phyloP scores from a whole-genome alignment of 495 filamentous ascomycete genomes.

The Tuber aestivum region DNA sequence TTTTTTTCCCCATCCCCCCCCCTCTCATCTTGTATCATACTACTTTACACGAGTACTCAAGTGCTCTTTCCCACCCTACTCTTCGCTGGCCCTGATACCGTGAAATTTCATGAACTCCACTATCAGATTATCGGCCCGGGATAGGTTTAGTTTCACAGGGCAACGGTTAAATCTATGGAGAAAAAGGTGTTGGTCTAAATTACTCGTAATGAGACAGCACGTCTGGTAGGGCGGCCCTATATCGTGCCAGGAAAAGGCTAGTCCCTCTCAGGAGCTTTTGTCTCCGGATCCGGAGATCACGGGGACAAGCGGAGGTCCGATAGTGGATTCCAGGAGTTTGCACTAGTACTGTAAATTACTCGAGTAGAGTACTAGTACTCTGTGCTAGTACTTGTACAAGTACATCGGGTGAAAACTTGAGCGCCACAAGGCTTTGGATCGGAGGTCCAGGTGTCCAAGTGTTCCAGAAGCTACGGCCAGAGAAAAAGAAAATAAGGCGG shows the following conservation, averaged over 20 bases:
- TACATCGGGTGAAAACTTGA: background rate
- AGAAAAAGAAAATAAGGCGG: background rate
- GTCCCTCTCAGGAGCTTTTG: background rate
- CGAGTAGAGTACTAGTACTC: too few species aligned
- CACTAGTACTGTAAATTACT: too few species aligned
- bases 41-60: too few species aligned
- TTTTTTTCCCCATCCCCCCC: background rate
- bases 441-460: background rate
- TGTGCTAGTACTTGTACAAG: too few species aligned
- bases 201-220: too few species aligned
- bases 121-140: background rate
- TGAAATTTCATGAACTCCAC: background rate
- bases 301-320: background rate
- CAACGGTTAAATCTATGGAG: background rate
- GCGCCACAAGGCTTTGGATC: background rate
- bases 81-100: background rate
- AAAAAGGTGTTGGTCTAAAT: too few species aligned
- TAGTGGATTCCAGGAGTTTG: background rate
- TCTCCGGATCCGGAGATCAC: background rate
- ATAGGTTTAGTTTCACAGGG: background rate
- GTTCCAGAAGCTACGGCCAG: background rate
- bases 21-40: too few species aligned
- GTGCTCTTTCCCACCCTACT: background rate
- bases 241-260: background rate
- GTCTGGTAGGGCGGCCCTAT: background rate